Evolutionary conservation across 1,284 basidiomycete species (phyloP), one percentile per base, ranked within the genome.

Genomic region (Cutaneotrichosporon spelunceum): DNA sequence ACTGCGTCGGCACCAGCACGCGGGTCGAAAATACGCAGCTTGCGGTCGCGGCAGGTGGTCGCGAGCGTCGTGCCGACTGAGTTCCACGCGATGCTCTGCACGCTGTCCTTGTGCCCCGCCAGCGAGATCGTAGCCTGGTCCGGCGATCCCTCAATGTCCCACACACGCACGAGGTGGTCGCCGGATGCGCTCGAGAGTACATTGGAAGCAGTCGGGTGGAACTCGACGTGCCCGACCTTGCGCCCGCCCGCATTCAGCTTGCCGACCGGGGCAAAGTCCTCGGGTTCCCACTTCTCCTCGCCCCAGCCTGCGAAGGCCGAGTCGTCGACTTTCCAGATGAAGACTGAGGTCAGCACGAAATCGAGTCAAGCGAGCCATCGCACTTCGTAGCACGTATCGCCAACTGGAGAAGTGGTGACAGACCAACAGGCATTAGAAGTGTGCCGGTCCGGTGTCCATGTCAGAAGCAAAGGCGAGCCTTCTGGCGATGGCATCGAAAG

Each of bases 181-280:
- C 91, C 91, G 0, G 90, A 90, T 0, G 93, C 88, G 47, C 87
- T 89, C 1, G 92, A 90, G 29, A 99, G 83, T 13, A 98, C 87
- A 70, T 92, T 89, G 57, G 86, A 79, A 0, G 95, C 93, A 1
- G 91, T 92, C 0, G 95, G 94, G 76, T 98, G 92, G 84, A 93
- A 99, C 42, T 91, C 81, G 48, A 97, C 90, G 72, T 98, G 95
- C 1, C 95, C 95, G 62, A 96, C 86, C 80, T 96, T 95, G 65
- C 93, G 73, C 26, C 81, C 80, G 59, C 81, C 81, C 10, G 79
- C 82, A 56, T 74, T 75, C 57, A 82, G 68, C 61, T 76, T 77
- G 49, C 73, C 75, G 14, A 75, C 85, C 10, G 95, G 94, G 64
- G 89, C 87, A 63, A 97, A 85, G 79, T 98, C 93, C 58, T 82